Evolutionary conservation across 2,329 filamentous ascomycete species (phyloP), one percentile per base, ranked within the genome.

Genomic region (Tolypocladium ovalisporum): DNA sequence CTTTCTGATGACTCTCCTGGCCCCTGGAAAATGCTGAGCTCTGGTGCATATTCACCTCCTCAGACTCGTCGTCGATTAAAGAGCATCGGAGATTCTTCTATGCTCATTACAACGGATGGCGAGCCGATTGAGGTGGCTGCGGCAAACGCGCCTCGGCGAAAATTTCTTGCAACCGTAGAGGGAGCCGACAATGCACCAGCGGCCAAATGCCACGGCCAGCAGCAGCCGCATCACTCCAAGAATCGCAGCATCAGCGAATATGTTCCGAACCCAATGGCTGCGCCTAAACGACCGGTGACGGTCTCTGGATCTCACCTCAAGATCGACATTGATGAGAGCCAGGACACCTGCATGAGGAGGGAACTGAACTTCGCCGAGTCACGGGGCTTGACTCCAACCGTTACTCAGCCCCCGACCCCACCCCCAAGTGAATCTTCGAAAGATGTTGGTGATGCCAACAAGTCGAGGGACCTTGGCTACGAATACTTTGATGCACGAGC

Each of bases 231-330:
- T 17, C 88, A 90, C 69, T 76, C 77, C 15, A 82, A 89, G 59
- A 91, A 94, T 69, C 82, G 92, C 64, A 97, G 92, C 71, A 76
- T 94, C 32, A 96, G 91, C 74, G 92, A 97, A 62, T 96, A 96
- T 70, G 80, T 85, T 0, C 90, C 91, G 2, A 88, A 94, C 56
- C 75, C 82, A 6, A 76, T 87, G 62, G 79, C 84, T 49, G 80
- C 88, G 54, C 79, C 86, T 1, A 88, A 84, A 66, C 83, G 90
- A 49, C 86, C 90, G 61, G 80, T 89, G 57, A 89, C 87, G 0
- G 84, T 94, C 19, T 87, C 87, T 7, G 84, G 84, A 1, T 77
- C 84, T 2, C 82, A 82, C 58, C 67, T 69, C 62, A 78, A 66
- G 64, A 71, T 64, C 55, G 74, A 71, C 24, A 53, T 60, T 32